Base-by-base conservation (phyloP, 208 protist genomes). In the Trypanosoma theileri region DNA sequence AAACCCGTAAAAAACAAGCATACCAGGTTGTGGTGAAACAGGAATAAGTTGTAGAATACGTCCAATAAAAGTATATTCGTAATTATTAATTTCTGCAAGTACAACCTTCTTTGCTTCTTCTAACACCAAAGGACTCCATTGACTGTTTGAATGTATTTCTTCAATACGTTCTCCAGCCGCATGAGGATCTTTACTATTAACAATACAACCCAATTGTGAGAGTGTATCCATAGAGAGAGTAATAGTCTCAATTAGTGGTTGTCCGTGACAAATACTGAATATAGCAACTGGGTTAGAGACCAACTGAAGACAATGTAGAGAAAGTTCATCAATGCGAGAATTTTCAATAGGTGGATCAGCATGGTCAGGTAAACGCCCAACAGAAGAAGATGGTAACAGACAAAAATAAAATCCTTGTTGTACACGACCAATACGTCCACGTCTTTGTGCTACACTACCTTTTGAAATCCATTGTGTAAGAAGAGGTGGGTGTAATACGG, bases 331-430 rank as follows among this genome's bases (percentile, higher is more conserved):
- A 51, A 82, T 51, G 24, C 77, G 60, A 35, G 68, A 73, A 41
- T 82, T 73, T 31, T 77, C 71, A 68, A 82, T 82, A 6, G 77
- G 77, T 22, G 77, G 72, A 44, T 70, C 24, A 22, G 67, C 53
- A 45, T 71, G 54, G 21, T 79, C 73, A 17, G 60, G 61, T 12
- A 79, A 62, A 13, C 28, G 17, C n/a, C 22, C 40, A n/a, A 82
- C 59, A 48, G 65, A 13, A 12, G 40, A 9, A 19, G 59, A 55
- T 0, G 72, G 63, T 17, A 82, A 58, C 16, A 82, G 26, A 24
- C 71, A 82, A 65, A 82, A 82, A 69, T 82, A 82, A 48, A 82
- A 82, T 9, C 76, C 80, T 42, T 78, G 79, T 31, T 84, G 79
- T 17, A 73, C 75, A 41, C 79, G 68, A 0, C 79, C 79, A 63